Base-by-base conservation (phyloP, 352 stramenopile genomes). In the Peronospora belbahrii region DNA sequence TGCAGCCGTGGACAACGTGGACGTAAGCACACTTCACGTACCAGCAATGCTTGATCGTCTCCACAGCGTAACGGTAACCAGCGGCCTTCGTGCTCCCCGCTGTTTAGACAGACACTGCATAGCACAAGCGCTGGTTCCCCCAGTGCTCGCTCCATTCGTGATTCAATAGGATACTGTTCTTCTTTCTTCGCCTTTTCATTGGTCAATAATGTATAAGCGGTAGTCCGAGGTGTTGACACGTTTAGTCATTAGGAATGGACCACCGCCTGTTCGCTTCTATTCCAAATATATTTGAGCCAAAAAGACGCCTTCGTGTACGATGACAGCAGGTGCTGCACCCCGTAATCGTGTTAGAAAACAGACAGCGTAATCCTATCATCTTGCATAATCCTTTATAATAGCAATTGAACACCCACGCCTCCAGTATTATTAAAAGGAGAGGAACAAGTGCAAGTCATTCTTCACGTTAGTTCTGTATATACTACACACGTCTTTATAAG, bases 11-110 rank as follows among this genome's bases (percentile, higher is more conserved):
- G 57, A 47, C 76, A 88, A 35, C 56, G 48, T 14, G 57, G 56
- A 9, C 59, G 62, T 18, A 68, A 66, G 33, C 76, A 88, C 30
- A 88, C 73, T 20, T 85, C 76, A 15, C 73, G 66, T 35, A 80
- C 56, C 10, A 83, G 55, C 52, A 88, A 40, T 17, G 66, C 33
- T 27, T 64, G 32, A 34, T 75, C 59, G 0, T 52, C 48, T 13
- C 45, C 51, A 17, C 36, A 59, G 4, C 52, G 48, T 27, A 77
- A 69, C 23, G 38, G 51, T 37, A 43, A 31, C 65, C 46, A 85
- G 13, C 28, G 45, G 27, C 23, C 37, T 35, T 66, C 60, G 30
- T 69, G 52, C 22, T 63, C 60, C 18, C 61, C 52, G 22, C 50
- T 48, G 0, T 65, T 42, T 39, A 75, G 62, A 42, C 76, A 88